Evolutionary conservation across 2,329 filamentous ascomycete species (phyloP).

Genomic region (Trichoderma endophyticum): DNA sequence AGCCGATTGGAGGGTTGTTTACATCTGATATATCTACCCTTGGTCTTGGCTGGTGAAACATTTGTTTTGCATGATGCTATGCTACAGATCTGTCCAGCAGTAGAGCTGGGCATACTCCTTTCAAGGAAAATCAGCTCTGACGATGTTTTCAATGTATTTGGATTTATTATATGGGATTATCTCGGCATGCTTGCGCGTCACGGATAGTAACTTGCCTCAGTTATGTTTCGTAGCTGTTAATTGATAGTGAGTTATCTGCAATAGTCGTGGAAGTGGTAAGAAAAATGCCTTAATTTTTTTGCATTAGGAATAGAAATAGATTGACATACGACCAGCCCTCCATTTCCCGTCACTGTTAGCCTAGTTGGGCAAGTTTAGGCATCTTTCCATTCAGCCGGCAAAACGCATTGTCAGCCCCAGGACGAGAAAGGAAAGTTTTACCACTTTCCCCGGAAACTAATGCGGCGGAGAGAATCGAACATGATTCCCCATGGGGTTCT

Average conservation of each 20-base stretch:
- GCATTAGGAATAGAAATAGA: not conserved
- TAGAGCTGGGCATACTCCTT: not conserved
- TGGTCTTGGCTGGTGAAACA: not conserved
- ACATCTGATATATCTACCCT: not conserved
- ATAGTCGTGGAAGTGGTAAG: not conserved
- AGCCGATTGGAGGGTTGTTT: not conserved
- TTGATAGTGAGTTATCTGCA: not conserved
- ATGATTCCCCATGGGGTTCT: not conserved
- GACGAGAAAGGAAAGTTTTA: not conserved
- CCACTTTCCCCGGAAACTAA: not conserved
- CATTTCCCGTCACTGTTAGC: not conserved
- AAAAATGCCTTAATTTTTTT: not conserved
- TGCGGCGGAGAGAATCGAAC: not conserved
- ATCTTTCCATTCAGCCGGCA: not conserved
- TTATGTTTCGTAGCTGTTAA: not conserved
- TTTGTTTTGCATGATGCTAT: not conserved
- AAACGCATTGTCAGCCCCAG: not conserved
- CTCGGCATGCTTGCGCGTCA: not conserved
- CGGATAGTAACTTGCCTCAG: not conserved
- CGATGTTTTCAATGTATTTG: not conserved
- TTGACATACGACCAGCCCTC: not conserved
- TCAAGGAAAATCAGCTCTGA: not conserved
- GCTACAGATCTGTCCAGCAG: not conserved
- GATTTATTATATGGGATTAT: not conserved
- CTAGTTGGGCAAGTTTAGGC: not conserved